Conservation (phyloP, 116 monocot genomes). For the Zostera marina region DNA sequence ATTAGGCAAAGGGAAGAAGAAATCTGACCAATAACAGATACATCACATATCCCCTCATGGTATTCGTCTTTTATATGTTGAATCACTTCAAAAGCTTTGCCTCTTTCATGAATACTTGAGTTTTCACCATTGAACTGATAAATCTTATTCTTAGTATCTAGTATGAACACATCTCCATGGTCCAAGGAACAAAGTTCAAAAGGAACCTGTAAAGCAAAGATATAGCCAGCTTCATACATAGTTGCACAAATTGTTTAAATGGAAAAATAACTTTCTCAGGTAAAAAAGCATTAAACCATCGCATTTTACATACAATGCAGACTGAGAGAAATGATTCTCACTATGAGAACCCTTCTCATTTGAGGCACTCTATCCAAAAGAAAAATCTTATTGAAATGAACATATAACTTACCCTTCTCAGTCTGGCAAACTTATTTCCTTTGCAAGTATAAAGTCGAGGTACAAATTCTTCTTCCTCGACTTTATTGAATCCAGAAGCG, state of each 20-base stretch:
- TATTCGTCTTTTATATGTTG: constrained; percentile 79
- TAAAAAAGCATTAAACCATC: too few species aligned
- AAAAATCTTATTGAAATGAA: too few species aligned
- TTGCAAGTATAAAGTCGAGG: constrained; percentile 64
- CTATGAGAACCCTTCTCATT: background rate
- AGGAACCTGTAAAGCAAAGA: constrained; percentile 40
- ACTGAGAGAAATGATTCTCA: background rate
- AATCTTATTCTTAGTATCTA: constrained; percentile 76
- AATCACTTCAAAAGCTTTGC: constrained; percentile 80
- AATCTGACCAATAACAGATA: constrained; percentile 81
- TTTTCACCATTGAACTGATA: constrained; percentile 90
- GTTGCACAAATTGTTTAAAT: too few species aligned
- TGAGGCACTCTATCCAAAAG: background rate
- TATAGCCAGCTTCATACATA: too few species aligned
- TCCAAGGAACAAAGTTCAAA: constrained; percentile 77
- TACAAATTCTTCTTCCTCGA: constrained; percentile 63
- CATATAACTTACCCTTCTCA: constrained; percentile 72
- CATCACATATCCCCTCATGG: constrained; percentile 77
- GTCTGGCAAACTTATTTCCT: constrained; percentile 65
- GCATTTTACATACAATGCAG: background rate
- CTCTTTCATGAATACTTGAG: constrained; percentile 96
- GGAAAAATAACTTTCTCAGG: too few species aligned
- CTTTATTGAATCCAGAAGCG: constrained; percentile 74
- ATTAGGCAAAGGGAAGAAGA: background rate
- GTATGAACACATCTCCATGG: constrained; percentile 89